Evolutionary conservation across 306 rosid species (phyloP), one percentile per base, ranked within the genome.

Genomic region (Parietaria judaica): DNA sequence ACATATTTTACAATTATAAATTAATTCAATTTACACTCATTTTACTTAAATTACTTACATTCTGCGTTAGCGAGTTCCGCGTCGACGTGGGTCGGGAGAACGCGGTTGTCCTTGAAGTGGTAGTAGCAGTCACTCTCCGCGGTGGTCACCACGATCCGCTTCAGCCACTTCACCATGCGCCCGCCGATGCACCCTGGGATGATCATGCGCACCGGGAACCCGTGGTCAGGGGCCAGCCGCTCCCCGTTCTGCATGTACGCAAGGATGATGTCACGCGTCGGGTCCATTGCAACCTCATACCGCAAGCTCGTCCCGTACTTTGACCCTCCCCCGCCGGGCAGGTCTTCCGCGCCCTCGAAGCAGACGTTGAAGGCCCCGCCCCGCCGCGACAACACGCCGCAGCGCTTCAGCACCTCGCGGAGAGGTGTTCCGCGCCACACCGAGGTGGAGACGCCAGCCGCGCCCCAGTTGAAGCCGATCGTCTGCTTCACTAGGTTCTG

Each of bases 231-330:
- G 1, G 70, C 6, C 36, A 90, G 60, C 10, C 1, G 67, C 56
- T 79, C 86, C 0, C 94, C 88, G 80, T 86, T 86, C 72, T 91
- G 97, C 92, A 87, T 85, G 72, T 78, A 85, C 6, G 96, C 96
- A 1, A 91, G 43, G 0, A 87, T 81, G 13, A 91, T 83, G 41
- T 91, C 97, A 12, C 95, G 65, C 1, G 92, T 47, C n/a, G 91
- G 85, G 61, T 89, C 95, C 79, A 89, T 67, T 0, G 92, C 97
- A 4, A 81, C n/a, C 74, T 80, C 95, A 16, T 70, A 68, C 66
- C 56, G 67, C 9, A 89, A 8, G 31, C 91, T 89, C 0, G 97
- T 89, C 0, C 84, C 95, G 58, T 89, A 86, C 66, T 86, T 86
- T 49, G 83, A 74, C 9, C 95, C 96, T 45, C 95, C 95, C n/a